Percentiles rank a stretch among this genome's conserved stretches.
Conservation (phyloP, 768 basidiomycete genomes). For the Wakefieldia striispora region DNA sequence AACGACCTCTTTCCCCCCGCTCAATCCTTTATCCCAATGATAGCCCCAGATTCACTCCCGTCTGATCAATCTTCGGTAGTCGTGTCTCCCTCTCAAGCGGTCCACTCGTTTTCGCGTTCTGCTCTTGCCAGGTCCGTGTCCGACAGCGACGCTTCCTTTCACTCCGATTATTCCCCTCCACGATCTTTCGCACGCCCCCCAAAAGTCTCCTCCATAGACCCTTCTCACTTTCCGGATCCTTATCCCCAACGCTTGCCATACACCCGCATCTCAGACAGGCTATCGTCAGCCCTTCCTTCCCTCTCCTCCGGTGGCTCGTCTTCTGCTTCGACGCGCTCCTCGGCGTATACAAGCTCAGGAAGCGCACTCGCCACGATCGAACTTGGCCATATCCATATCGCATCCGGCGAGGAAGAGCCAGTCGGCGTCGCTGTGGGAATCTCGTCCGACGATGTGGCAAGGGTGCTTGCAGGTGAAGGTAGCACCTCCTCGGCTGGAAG, state of each 20-base stretch:
- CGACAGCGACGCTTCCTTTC: conserved; percentile 39
- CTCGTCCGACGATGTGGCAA: conserved; percentile 62
- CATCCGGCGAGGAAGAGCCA: conserved; percentile 56
- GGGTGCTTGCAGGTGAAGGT: conserved; percentile 55
- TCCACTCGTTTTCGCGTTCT: conserved; percentile 30
- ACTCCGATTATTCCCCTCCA: conserved; percentile 35
- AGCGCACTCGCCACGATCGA: conserved; percentile 61
- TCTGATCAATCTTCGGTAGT: conserved; percentile 18
- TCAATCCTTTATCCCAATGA: conserved; percentile 3
- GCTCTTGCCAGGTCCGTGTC: conserved; percentile 39
- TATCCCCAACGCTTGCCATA: conserved; percentile 60
- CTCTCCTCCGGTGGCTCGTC: conserved; percentile 73
- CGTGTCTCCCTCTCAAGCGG: conserved; percentile 23
- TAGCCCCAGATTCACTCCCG: conserved; percentile 10
- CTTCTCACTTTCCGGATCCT: conserved; percentile 68
- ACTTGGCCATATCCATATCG: conserved; percentile 64
- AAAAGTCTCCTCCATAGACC: conserved; percentile 52
- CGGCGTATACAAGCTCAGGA: conserved; percentile 73
- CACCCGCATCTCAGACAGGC: conserved; percentile 33
- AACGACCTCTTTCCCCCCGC: not conserved
- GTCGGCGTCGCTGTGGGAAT: conserved; percentile 53
- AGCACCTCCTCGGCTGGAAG: conserved; percentile 45
- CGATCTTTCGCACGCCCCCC: conserved; percentile 42
- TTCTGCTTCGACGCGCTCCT: conserved; percentile 69
- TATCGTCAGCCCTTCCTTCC: conserved; percentile 46